Evolutionary conservation across 2,329 filamentous ascomycete genomes (phyloP), one percentile per base, ranked within the genome.

Genomic region (Bertia moriformis): DNA sequence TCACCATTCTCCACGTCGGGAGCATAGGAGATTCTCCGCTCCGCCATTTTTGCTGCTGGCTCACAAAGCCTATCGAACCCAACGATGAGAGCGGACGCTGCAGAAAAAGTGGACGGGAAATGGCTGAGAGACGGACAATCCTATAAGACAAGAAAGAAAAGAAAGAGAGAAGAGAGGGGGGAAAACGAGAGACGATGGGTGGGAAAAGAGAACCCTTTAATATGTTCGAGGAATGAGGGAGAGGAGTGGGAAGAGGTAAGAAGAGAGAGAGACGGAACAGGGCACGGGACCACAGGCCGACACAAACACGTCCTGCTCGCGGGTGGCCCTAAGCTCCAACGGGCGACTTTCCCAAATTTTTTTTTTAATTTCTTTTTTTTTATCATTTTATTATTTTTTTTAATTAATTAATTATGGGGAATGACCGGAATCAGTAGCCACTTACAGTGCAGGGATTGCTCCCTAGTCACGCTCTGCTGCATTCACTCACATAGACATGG

Each of bases 1-100:
- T 35, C 32, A 17, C 32, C 32, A 35, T 35, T 35, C 32, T 35
- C 32, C 32, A 35, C 32, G 32, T 35, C 32, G 15, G 15, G 10
- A 35, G 32, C 32, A 35, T 35, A 35, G 32, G 32, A 35, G 32
- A 35, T 35, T 15, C 32, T 35, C 32, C 32, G 32, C 32, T 35
- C 32, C 32, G 32, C 32, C 32, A 35, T 35, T 10, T 7, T 35
- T 35, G 32, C 32, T 35, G 12, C 32, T n/a, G 32, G 32, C 32
- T 35, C 32, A 35, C 32, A 35, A 35, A 35, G 32, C 32, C 32
- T 35, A 10, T 17, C 10, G 32, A 12, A 35, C 32, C 32, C 32
- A 35, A 35, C 32, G 15, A 35, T 35, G 17, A 10, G 32, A 35
- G 32, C 32, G 17, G 32, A 35, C 17, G 32, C 32, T n/a, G n/a